A percentile compares a stretch with the other conserved stretches of the same genome.
Conservation (phyloP, 2,329 filamentous ascomycete species). For the Cladosporium sp. region DNA sequence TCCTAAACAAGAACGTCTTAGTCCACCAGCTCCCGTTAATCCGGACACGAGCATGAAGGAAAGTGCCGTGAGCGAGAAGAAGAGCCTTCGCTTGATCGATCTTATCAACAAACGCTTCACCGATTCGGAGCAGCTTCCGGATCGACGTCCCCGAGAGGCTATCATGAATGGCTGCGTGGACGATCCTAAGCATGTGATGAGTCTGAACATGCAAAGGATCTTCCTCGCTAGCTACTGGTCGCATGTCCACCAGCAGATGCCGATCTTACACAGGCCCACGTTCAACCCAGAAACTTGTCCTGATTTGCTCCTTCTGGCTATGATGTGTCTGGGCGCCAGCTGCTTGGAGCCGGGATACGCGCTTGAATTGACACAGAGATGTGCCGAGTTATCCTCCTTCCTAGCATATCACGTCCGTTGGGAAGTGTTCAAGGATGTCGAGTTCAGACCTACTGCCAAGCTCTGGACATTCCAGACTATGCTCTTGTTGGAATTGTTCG, state of each 20-base stretch:
- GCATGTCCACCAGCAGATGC: conserved; percentile 90
- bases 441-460: conserved; percentile 89
- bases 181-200: conserved; percentile 63
- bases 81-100: conserved; percentile 73
- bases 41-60: conserved; percentile 79
- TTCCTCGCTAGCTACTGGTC: conserved; percentile 94
- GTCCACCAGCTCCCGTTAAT: conserved; percentile 23
- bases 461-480: conserved; percentile 95
- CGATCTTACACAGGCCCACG: conserved; percentile 90
- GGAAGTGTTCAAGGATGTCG: conserved; percentile 90
- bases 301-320: conserved; percentile 77
- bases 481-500: conserved; percentile 85
- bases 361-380: conserved; percentile 68
- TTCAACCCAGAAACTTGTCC: conserved; percentile 87
- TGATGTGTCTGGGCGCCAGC: conserved; percentile 90
- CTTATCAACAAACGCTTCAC: conserved; percentile 80
- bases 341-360: conserved; percentile 83
- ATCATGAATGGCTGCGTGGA: conserved; percentile 77
- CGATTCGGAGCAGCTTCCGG: conserved; percentile 72
- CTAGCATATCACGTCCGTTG: conserved; percentile 90
- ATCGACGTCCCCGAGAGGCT: conserved; percentile 72
- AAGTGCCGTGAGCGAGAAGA: conserved; percentile 80
- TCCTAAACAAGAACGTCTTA: conserved; percentile 10
- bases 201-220: conserved; percentile 90
- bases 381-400: conserved; percentile 84